Percentiles rank a stretch among this genome's conserved stretches.
phyloP scores from a whole-genome alignment of 2,329 filamentous ascomycete genomes.

The Botryotinia convoluta region DNA sequence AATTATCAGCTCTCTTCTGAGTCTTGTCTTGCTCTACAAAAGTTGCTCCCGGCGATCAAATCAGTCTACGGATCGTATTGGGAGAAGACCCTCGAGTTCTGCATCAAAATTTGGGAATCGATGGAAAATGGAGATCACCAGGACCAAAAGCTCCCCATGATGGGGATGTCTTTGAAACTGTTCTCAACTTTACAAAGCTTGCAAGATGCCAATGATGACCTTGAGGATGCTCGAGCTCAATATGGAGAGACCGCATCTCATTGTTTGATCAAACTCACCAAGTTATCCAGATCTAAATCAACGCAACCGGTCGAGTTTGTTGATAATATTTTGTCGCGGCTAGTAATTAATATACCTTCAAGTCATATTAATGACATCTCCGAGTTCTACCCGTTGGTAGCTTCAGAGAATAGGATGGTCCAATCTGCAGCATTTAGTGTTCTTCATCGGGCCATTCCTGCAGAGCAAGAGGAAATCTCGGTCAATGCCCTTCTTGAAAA shows the following conservation, averaged over 20 bases:
- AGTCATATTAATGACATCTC: conserved; percentile 60
- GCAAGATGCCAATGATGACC: conserved; percentile 78
- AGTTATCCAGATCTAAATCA: conserved; percentile 45
- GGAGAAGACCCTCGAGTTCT: conserved; percentile 62
- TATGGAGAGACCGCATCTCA: conserved; percentile 54
- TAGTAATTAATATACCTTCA: conserved; percentile 62
- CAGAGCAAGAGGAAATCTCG: conserved; percentile 75
- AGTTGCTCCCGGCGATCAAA: conserved; percentile 69
- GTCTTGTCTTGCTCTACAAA: conserved; percentile 55
- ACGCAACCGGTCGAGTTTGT: conserved; percentile 72
- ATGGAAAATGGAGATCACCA: conserved; percentile 42
- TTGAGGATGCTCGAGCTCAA: conserved; percentile 69
- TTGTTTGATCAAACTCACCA: conserved; percentile 63
- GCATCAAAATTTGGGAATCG: conserved; percentile 56
- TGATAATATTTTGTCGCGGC: conserved; percentile 69
- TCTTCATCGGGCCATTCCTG: conserved; percentile 76
- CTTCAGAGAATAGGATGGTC: conserved; percentile 70
- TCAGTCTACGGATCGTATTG: conserved; percentile 89
- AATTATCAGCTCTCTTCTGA: conserved; percentile 48
- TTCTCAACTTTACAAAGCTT: conserved; percentile 61
- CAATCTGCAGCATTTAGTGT: conserved; percentile 79
- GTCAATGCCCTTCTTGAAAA: conserved; percentile 74
- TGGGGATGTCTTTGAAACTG: conserved; percentile 72
- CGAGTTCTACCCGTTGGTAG: conserved; percentile 72
- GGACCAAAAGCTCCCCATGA: conserved; percentile 56